Conservation (phyloP, 2,329 filamentous ascomycete species). For the Trichophyton equinum region DNA sequence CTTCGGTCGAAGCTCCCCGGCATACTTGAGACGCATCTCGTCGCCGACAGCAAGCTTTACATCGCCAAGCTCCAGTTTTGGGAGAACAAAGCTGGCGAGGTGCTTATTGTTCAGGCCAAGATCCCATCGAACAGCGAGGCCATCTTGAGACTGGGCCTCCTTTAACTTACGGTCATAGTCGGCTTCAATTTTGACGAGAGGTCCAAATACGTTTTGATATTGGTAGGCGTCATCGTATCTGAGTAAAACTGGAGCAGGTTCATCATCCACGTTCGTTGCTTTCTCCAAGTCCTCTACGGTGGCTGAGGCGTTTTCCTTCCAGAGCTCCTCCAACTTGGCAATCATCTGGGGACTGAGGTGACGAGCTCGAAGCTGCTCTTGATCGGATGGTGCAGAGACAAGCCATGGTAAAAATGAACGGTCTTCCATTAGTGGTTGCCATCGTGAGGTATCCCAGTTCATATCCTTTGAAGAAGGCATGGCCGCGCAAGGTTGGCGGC, state of each 20-base stretch:
- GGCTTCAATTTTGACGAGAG: slow-evolving; percentile 95
- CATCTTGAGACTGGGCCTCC: slow-evolving; percentile 93
- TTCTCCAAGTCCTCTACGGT: slow-evolving; percentile 89
- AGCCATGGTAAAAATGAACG: slow-evolving; percentile 92
- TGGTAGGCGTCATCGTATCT: slow-evolving; percentile 96
- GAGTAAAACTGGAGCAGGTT: slow-evolving; percentile 80
- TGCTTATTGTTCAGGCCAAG: slow-evolving; percentile 95
- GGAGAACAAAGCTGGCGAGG: slow-evolving; percentile 84
- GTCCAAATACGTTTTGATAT: slow-evolving; percentile 97
- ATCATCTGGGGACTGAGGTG: slow-evolving; percentile 91
- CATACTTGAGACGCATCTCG: slow-evolving; percentile 96
- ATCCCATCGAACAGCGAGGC: slow-evolving; percentile 88
- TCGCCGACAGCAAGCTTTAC: slow-evolving; percentile 96
- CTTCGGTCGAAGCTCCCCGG: slow-evolving; percentile 75
- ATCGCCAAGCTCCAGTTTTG: slow-evolving; percentile 93
- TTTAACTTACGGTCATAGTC: slow-evolving; percentile 99
- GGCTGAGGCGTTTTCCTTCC: slow-evolving; percentile 86
- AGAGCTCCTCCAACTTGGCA: slow-evolving; percentile 91
- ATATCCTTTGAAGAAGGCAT: slow-evolving; percentile 96
- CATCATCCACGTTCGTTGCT: slow-evolving; percentile 80
- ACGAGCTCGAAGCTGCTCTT: slow-evolving; percentile 87
- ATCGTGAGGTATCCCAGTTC: slow-evolving; percentile 98
- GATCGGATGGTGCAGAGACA: slow-evolving; percentile 74
- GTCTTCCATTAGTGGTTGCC: slow-evolving; percentile 95
- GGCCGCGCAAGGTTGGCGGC: slow-evolving; percentile 88